Conservation (phyloP, 2,329 filamentous ascomycete species). For the Sclerotinia glacialis region DNA sequence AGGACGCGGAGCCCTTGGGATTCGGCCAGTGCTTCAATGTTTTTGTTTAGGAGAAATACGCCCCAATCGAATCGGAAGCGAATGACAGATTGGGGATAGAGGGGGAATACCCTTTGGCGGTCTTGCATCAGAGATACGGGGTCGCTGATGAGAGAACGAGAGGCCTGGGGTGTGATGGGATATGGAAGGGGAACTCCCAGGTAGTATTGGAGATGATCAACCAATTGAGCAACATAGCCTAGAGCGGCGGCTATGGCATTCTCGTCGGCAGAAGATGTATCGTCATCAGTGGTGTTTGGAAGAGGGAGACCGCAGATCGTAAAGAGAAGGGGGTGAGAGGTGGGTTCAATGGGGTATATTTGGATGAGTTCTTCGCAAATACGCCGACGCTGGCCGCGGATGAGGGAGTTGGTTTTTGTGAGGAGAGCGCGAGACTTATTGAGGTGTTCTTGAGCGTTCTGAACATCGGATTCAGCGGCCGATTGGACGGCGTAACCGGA, state of each 20-base stretch:
- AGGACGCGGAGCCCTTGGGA: constrained; percentile 73
- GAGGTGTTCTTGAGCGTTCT: constrained; percentile 59
- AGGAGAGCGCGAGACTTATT: constrained; percentile 54
- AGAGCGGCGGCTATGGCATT: constrained; percentile 77
- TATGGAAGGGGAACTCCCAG: constrained; percentile 78
- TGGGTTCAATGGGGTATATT: constrained; percentile 78
- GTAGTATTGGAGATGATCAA: constrained; percentile 77
- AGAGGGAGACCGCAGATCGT: constrained; percentile 76
- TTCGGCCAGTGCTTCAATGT: constrained; percentile 71
- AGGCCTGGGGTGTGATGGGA: constrained; percentile 68
- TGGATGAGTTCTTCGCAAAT: constrained; percentile 78
- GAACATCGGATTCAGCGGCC: constrained; percentile 58
- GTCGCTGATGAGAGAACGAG: constrained; percentile 72
- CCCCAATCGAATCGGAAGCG: constrained; percentile 94
- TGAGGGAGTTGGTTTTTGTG: constrained; percentile 58
- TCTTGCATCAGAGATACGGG: constrained; percentile 58
- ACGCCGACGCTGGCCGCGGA: constrained; percentile 81
- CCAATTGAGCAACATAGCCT: constrained; percentile 73
- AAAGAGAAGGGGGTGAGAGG: constrained; percentile 67
- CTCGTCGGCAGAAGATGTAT: constrained; percentile 52
- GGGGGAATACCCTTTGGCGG: constrained; percentile 67
- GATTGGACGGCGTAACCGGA: constrained; percentile 59
- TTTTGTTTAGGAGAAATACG: constrained; percentile 94
- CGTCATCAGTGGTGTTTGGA: constrained; percentile 76
- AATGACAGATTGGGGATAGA: constrained; percentile 69